Evolutionary conservation across 2,329 filamentous ascomycete species (phyloP).

Genomic region (Cadophora luteo-olivacea): DNA sequence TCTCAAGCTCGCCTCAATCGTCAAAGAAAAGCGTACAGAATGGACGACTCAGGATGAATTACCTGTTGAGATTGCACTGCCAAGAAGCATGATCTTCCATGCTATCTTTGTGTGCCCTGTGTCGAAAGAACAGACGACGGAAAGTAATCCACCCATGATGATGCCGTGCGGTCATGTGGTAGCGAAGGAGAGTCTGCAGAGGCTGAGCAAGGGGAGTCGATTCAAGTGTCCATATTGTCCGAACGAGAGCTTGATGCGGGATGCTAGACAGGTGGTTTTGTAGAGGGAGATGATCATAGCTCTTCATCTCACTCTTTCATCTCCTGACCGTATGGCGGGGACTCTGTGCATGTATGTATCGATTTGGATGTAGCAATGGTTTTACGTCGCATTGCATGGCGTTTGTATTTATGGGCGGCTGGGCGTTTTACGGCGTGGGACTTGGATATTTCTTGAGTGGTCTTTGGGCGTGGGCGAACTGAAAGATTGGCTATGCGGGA

Average conservation of each 20-base stretch:
- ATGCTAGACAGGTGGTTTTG: slow-evolving; percentile 58
- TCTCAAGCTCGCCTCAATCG: slow-evolving; percentile 86
- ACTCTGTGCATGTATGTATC: not conserved
- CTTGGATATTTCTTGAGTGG: not conserved
- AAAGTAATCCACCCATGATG: slow-evolving; percentile 94
- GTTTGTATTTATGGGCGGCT: slow-evolving; percentile 1
- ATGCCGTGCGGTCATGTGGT: slow-evolving; percentile 95
- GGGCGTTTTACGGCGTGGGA: not conserved
- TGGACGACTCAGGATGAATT: slow-evolving; percentile 94
- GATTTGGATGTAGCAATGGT: not conserved
- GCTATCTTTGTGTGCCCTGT: slow-evolving; percentile 98
- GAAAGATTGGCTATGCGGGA: not conserved
- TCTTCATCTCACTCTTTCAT: too few relatives aligned
- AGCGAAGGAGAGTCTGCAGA: slow-evolving; percentile 80
- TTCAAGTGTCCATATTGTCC: slow-evolving; percentile 99
- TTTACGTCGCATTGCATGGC: slow-evolving; percentile 8
- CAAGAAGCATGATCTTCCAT: slow-evolving; percentile 76
- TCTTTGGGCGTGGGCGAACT: not conserved
- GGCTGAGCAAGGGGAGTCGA: slow-evolving; percentile 76
- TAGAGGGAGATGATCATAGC: slow-evolving; percentile 25
- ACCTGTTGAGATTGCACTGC: slow-evolving; percentile 74
- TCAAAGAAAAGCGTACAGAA: slow-evolving; percentile 87
- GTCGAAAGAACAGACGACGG: slow-evolving; percentile 93
- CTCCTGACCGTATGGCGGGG: too few relatives aligned
- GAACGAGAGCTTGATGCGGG: slow-evolving; percentile 76